Evolutionary conservation across 495 filamentous ascomycete genomes (phyloP).

Genomic region (Talaromyces ruber): DNA sequence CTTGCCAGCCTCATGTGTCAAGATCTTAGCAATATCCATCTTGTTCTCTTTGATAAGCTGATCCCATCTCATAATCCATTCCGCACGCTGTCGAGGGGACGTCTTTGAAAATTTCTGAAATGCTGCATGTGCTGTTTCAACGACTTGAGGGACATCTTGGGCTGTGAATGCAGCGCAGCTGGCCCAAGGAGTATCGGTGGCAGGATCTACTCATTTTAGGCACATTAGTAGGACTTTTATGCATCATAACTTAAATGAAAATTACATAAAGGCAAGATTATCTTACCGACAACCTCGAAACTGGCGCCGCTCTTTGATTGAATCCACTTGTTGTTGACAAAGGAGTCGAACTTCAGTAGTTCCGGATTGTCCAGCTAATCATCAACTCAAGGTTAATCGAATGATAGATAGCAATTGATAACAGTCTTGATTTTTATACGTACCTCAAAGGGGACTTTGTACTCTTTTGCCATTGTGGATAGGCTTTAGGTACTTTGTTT

Average conservation of each 20-base stretch:
- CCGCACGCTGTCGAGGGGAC: conserved; percentile 19
- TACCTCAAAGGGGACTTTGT: conserved; percentile 34
- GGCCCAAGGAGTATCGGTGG: conserved; percentile 54
- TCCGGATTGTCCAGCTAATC: conserved; percentile 47
- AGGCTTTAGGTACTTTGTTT: not conserved
- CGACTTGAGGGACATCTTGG: conserved; percentile 53
- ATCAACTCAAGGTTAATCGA: not conserved
- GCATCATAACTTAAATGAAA: not conserved
- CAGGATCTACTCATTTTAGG: conserved; percentile 43
- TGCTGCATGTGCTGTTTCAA: conserved; percentile 48
- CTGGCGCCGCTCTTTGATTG: conserved; percentile 51
- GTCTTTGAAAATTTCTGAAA: conserved; percentile 54
- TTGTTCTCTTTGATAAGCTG: conserved; percentile 24
- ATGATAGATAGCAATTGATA: not conserved
- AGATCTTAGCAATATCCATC: conserved; percentile 36
- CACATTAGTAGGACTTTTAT: not conserved
- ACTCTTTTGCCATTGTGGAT: conserved; percentile 22
- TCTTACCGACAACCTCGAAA: conserved; percentile 56
- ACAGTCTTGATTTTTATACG: not conserved
- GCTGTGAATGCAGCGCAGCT: conserved; percentile 51
- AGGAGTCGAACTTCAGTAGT: conserved; percentile 51
- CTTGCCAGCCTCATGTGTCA: conserved; percentile 42
- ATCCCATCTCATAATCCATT: conserved; percentile 16
- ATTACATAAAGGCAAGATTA: not conserved
- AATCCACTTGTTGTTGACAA: conserved; percentile 54